Evolutionary conservation across 2,329 filamentous ascomycete species (phyloP), one percentile per base, ranked within the genome.

Genomic region (Seiridium unicorne): DNA sequence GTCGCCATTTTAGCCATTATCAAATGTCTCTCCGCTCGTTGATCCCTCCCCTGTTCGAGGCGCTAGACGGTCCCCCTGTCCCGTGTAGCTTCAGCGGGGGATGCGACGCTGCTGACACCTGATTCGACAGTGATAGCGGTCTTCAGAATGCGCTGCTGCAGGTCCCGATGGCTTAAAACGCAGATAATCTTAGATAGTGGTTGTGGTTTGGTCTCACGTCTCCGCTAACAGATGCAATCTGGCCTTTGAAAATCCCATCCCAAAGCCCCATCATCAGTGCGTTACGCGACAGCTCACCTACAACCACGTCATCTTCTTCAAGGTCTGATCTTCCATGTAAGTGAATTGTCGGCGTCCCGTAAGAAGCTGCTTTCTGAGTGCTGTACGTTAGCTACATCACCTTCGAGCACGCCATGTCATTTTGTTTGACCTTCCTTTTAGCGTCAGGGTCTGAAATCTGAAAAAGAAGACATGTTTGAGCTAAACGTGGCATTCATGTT

Each of bases 401-500:
- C 9, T 49, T 49, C 26, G 26, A 5, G 26, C 26, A 32, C 13
- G 18, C 47, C 26, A 18, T 32, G 32, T 11, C 8, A 18, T 53
- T 53, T 53, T 35, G 6, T 49, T n/a, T 36, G 49, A 53, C 49
- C 49, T 53, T 53, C 49, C 47, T 36, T 8, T 53, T 53, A 53
- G 32, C 49, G 49, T 35, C 49, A 53, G 35, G 49, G 49, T 53
- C 49, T 35, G 35, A 32, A 35, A 36, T 36, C 32, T 53, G 13
- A 13, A 34, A 34, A 36, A 38, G 38, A 53, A 53, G 49, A 32
- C 49, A 53, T 53, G 51, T 44, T 44, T 44, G 51, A 55, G 36
- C 51, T 55, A 55, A 44, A 42, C 36, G 13, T 71, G 68, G 62
- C 64, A 18, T 64, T 63, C n/a, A 59, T 49, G 49, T 66, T 71